Conservation (phyloP, 2,329 filamentous ascomycete species). For the Aureobasidium sp. region DNA sequence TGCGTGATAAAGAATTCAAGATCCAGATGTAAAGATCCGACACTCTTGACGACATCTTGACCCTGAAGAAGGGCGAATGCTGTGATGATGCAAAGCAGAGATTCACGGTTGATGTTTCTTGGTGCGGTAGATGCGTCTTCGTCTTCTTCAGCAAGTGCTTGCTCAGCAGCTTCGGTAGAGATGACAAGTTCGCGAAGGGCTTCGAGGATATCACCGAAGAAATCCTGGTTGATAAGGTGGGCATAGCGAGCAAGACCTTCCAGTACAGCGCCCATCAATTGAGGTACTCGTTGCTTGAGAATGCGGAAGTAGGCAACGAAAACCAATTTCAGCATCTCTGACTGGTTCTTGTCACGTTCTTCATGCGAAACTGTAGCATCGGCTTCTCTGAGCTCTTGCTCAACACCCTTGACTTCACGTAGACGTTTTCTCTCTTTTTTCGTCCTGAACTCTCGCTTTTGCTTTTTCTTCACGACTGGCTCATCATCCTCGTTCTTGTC, state of each 20-base stretch:
- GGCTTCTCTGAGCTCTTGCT: conserved; percentile 88
- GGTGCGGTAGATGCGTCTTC: conserved; percentile 34
- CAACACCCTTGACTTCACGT: conserved; percentile 77
- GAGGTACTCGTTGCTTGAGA: conserved; percentile 69
- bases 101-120: conserved; percentile 75
- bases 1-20: conserved; percentile 92
- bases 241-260: conserved; percentile 91
- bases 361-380: conserved; percentile 88
- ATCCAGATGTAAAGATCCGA: conserved; percentile 74
- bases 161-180: conserved; percentile 50
- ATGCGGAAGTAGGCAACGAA: conserved; percentile 95
- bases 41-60: conserved; percentile 82
- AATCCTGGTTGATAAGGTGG: conserved; percentile 97
- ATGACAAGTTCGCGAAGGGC: conserved; percentile 87
- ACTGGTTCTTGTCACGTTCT: conserved; percentile 86
- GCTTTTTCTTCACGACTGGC: conserved; percentile 37
- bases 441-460: conserved; percentile 70
- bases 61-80: conserved; percentile 94
- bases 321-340: conserved; percentile 90
- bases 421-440: conserved; percentile 77
- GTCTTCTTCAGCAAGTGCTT: conserved; percentile 37
- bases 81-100: conserved; percentile 88
- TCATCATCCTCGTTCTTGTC: conserved; percentile 48
- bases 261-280: conserved; percentile 92
- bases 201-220: conserved; percentile 93